Evolutionary conservation across 2,329 filamentous ascomycete species (phyloP), one percentile per base, ranked within the genome.

Genomic region (Penicillium sp.): DNA sequence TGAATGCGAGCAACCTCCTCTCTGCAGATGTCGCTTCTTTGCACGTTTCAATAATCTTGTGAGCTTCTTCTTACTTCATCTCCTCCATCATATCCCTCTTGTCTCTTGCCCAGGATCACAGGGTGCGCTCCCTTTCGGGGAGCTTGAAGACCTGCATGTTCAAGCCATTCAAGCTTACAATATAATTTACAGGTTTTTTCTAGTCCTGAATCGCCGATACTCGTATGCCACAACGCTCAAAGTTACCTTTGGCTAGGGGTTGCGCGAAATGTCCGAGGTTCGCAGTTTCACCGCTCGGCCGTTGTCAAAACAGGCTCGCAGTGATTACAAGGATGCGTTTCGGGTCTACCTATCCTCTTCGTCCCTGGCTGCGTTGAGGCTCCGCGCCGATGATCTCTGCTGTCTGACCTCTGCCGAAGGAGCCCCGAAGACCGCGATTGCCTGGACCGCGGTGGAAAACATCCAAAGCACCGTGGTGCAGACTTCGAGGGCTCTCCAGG

Each of bases 401-500:
- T 75, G 47, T 33, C 39, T 75, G 41, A 65, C 65, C 34, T 52
- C 65, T 36, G 59, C 63, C 3, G 68, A 74, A 44, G 76, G 73
- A 21, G 57, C 66, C 10, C 69, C 72, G n/a, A 81, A 79, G 43
- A 77, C 79, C 47, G 85, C 81, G n/a, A 79, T 87, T 61, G 84
- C 82, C 10, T 88, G 85, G 85, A 73, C 78, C 38, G 81, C 83
- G 3, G 66, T 77, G 6, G 76, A 86, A 67, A 85, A 85, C 63
- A 76, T 90, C 60, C 81, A 85, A 65, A 84, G 83, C 59, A 82
- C 86, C 57, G 79, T 90, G 51, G 77, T 88, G 45, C 81, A 92
- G 77, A 83, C 89, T 76, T 86, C 89, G 21, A 86, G 89, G 57
- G 79, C 84, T 6, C 83, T 95, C 49, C 86, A 89, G 57, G 86